These are phyloP conservation scores for Leishmania lainsoni DNA, from an alignment of 208 protist genomes.

Conservation along the genomic window DNA sequence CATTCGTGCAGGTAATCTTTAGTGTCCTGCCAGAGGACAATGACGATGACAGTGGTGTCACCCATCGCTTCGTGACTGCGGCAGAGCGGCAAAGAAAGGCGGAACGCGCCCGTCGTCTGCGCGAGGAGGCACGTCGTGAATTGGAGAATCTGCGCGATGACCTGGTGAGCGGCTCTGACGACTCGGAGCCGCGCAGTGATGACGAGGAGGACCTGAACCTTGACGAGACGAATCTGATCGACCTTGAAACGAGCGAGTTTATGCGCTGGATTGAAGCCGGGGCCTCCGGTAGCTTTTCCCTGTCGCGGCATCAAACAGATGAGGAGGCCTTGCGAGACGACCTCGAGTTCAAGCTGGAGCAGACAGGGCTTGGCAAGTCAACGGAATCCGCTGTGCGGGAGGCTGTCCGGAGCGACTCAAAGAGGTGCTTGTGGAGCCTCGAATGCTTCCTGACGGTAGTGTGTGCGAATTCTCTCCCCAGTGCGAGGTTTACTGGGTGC, in stretches of 20 bases:
- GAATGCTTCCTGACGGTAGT: conserved; percentile 46
- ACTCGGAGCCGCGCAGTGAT: conserved; percentile 2
- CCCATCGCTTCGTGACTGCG: conserved; percentile 47
- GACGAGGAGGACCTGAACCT: conserved; percentile 22
- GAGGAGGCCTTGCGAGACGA: conserved; percentile 20
- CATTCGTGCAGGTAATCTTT: conserved; percentile 78
- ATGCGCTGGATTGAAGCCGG: conserved; percentile 71
- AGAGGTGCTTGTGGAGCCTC: conserved; percentile 47
- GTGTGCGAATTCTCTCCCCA: conserved; percentile 60
- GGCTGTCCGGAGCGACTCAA: conserved; percentile 69
- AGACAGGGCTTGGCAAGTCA: conserved; percentile 60
- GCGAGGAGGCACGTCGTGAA: conserved; percentile 54
- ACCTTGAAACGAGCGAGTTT: conserved; percentile 58
- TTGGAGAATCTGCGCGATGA: conserved; percentile 54
- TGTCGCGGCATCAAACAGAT: conserved; percentile 5
- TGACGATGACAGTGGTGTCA: conserved; percentile 10
- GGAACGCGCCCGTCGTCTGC: conserved; percentile 44
- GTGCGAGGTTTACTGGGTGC: conserved; percentile 82
- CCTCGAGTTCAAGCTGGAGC: conserved; percentile 73
- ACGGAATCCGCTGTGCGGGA: conserved; percentile 46
- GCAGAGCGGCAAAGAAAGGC: conserved; percentile 60
- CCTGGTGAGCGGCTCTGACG: conserved; percentile 26
- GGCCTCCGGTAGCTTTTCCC: conserved; percentile 12
- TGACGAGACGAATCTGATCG: conserved; percentile 38
- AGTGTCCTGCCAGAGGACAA: conserved; percentile 37